A percentile compares a stretch with the other conserved stretches of the same genome.
phyloP scores from a whole-genome alignment of 768 basidiomycete genomes.

The Lyophyllum decastes region DNA sequence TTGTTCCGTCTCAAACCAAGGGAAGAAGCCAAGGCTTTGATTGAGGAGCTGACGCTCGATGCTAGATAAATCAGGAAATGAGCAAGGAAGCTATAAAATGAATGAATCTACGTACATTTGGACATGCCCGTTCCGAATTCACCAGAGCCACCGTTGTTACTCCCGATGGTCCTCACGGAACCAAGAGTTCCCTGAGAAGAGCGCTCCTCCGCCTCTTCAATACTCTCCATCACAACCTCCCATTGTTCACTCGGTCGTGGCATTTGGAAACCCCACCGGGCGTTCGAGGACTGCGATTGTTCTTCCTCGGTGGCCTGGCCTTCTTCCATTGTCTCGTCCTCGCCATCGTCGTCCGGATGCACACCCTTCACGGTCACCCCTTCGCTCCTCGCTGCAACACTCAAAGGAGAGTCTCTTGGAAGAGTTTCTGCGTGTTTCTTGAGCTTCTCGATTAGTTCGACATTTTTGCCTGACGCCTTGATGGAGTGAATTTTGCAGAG shows the following conservation, averaged over 20 bases:
- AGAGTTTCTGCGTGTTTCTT: constrained; percentile 68
- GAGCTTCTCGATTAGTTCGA: constrained; percentile 69
- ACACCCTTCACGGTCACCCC: constrained; percentile 21
- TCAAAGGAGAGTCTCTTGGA: constrained; percentile 55
- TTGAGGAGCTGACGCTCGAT: constrained; percentile 68
- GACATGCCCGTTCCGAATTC: constrained; percentile 74
- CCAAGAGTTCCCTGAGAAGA: constrained; percentile 51
- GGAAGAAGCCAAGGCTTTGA: constrained; percentile 76
- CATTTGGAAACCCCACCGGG: constrained; percentile 24
- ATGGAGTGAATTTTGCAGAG: constrained; percentile 83
- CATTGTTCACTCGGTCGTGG: constrained; percentile 78
- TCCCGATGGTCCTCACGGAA: constrained; percentile 40
- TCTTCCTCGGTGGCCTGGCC: constrained; percentile 20
- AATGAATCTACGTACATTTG: constrained; percentile 47
- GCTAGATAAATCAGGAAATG: constrained; percentile 34
- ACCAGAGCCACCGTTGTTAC: constrained; percentile 38
- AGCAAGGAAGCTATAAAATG: constrained; percentile 3
- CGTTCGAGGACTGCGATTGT: constrained; percentile 9
- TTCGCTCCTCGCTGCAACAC: constrained; percentile 56
- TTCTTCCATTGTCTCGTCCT: constrained; percentile 28
- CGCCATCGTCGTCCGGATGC: constrained; percentile 29
- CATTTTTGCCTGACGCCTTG: constrained; percentile 80
- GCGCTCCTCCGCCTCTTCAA: constrained; percentile 63
- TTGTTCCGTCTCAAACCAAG: constrained; percentile 65
- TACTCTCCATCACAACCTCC: constrained; percentile 87